Conservation (phyloP, 768 basidiomycete species). For the Thelephora ganbajun region DNA sequence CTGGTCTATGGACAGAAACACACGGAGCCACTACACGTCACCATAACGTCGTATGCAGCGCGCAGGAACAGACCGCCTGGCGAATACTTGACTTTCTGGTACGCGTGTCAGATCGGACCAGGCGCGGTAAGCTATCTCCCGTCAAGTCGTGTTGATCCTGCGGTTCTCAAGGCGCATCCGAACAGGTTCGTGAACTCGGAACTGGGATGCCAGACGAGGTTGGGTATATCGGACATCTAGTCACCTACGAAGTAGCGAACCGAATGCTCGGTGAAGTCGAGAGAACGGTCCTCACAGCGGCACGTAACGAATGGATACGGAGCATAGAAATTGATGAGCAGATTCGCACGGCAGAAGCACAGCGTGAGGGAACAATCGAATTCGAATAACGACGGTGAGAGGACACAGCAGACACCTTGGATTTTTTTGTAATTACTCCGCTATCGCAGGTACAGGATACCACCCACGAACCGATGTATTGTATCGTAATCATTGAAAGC, state of each 20-base stretch:
- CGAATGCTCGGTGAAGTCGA: conserved; percentile 17
- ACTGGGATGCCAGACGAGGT: conserved; percentile 50
- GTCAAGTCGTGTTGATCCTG: no score
- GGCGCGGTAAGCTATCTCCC: conserved; percentile 30
- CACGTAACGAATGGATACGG: conserved; percentile 14
- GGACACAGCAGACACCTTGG: no score
- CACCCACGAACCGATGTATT: background rate
- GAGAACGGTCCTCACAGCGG: conserved; percentile 21
- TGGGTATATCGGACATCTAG: conserved; percentile 28
- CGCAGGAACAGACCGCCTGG: conserved; percentile 9
- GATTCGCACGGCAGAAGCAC: no score
- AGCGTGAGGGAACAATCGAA: no score
- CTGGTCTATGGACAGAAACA: conserved; percentile 1
- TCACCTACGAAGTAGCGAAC: conserved; percentile 29
- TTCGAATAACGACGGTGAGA: no score
- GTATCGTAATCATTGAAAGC: background rate
- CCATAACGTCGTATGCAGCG: conserved; percentile 15
- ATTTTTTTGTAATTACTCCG: no score
- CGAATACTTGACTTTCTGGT: conserved; percentile 45
- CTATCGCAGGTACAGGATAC: no score
- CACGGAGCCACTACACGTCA: conserved; percentile 33
- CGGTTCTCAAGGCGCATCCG: background rate
- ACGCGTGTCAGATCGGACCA: conserved; percentile 33
- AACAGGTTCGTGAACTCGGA: conserved; percentile 28
- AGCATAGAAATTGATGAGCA: no score